Base-by-base conservation (phyloP, 768 basidiomycete genomes). In the Auricularia sp. region DNA sequence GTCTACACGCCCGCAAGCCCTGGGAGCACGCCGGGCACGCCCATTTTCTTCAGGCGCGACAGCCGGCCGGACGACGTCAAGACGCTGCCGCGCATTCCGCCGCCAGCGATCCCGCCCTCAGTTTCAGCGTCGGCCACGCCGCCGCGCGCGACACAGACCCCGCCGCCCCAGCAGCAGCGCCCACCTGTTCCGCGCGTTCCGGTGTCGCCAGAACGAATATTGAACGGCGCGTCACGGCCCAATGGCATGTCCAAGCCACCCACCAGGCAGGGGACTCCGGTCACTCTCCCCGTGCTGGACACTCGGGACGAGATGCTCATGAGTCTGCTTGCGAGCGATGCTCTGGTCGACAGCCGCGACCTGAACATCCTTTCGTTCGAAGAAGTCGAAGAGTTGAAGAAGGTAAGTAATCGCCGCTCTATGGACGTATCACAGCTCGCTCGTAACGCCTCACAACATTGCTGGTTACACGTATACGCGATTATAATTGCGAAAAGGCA, bases 301-400 rank as follows among this genome's bases (percentile, higher is more conserved):
- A 84, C 83, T 16, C 81, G 87, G 56, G 93, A 97, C 70, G 91
- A 94, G 67, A 82, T 98, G 58, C 81, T 98, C 67, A 82, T 97
- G 72, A 90, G 90, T 72, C 81, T 99, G 47, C 78, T 98, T 67
- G 90, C 94, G 51, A 93, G 93, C 63, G 93, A 98, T 75, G 96
- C 96, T 3, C 84, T 91, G 51, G 87, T 98, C n/a, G 93, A 98
- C 70, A 91, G 91, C 70, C 85, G 89, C 36, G 84, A 85, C 56
- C 91, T 84, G 71, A 85, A 87, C 62, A 87, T 97, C 23, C 78
- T 95, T 54, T 83, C 81, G 63, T 82, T 86, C 66, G 87, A 90
- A 59, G 84, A 87, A 68, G 83, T 88, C 16, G 87, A 89, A 64
- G 83, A 83, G 36, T 77, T 87, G 67, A 90, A 87, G 75, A 85